Evolutionary conservation across 2,329 filamentous ascomycete genomes (phyloP), one percentile per base, ranked within the genome.

Genomic region (Didymosphaeria variabile): DNA sequence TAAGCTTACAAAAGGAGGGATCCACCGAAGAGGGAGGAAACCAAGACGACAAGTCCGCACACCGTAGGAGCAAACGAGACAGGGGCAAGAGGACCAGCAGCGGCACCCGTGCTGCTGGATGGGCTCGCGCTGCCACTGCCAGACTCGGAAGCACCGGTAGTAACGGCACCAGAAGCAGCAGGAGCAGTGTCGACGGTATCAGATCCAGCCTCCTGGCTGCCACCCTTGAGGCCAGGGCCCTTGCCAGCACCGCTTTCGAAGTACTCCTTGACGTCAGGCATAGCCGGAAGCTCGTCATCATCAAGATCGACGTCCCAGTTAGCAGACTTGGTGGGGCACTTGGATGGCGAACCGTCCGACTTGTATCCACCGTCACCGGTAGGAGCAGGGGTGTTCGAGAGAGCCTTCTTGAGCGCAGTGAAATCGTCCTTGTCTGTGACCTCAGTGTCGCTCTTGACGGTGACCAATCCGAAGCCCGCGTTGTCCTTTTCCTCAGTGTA

Each of bases 401-500:
- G 83, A 34, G 84, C 84, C 10, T 71, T 70, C 79, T 85, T 82
- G 59, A 89, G 82, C 53, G 82, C 80, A 50, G 80, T 77, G 79
- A 90, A 97, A 73, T 94, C 91, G 44, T 79, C 64, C 36, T 84
- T 80, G 66, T 90, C 86, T 34, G 81, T 81, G 60, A 91, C 85
- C 31, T 79, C n/a, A 32, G 21, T 79, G 75, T 79, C 71, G 65
- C 84, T 86, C 50, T 79, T 74, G 73, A 95, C 83, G 60, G 87
- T 81, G 75, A 94, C 93, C 61, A 97, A 89, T 66, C 94, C 94
- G 29, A 56, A 62, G 17, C 47, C 47, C 26, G 21, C 67, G 79
- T 89, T 98, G 49, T 89, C 85, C 9, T 69, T 92, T 63, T 85
- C 84, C 73, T 91, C 82, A 10, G 91, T 90, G 84, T 97, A 99